These are phyloP conservation scores for Microcos paniculata DNA, from an alignment of 345 rosid genomes.

Conservation along the genomic window DNA sequence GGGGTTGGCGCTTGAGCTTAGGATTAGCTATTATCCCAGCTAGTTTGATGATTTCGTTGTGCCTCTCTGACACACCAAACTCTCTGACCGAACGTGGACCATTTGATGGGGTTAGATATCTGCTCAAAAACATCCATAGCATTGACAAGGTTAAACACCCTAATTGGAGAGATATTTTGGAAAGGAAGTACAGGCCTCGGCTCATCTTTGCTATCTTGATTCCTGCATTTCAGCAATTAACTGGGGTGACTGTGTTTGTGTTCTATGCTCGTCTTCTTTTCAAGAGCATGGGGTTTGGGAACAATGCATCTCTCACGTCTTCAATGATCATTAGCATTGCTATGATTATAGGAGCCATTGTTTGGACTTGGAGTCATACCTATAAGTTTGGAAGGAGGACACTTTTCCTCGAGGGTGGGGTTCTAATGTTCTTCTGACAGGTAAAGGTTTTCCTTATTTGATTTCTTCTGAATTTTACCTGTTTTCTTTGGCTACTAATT, in stretches of 20 bases:
- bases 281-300: slow-evolving; percentile 65
- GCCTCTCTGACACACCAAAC: slow-evolving; percentile 90
- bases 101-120: slow-evolving; percentile 46
- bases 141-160: slow-evolving; percentile 63
- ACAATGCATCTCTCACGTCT: slow-evolving; percentile 69
- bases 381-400: slow-evolving; percentile 73
- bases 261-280: slow-evolving; percentile 87
- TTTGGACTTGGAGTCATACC: slow-evolving; percentile 67
- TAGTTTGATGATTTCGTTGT: slow-evolving; percentile 65
- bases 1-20: slow-evolving; percentile 92
- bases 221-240: slow-evolving; percentile 82
- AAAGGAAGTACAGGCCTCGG: slow-evolving; percentile 79
- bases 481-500: background rate
- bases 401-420: slow-evolving; percentile 78
- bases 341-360: slow-evolving; percentile 51
- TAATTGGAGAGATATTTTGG: slow-evolving; percentile 67
- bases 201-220: slow-evolving; percentile 64
- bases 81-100: slow-evolving; percentile 85
- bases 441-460: too few species aligned
- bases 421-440: slow-evolving; percentile 79
- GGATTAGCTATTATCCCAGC: slow-evolving; percentile 96
- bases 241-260: slow-evolving; percentile 83
- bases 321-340: slow-evolving; percentile 73
- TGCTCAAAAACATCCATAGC: slow-evolving; percentile 64
- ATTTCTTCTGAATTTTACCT: too few species aligned